Conservation (phyloP, 108 stramenopile genomes). For the Mediolabrus comicus region DNA sequence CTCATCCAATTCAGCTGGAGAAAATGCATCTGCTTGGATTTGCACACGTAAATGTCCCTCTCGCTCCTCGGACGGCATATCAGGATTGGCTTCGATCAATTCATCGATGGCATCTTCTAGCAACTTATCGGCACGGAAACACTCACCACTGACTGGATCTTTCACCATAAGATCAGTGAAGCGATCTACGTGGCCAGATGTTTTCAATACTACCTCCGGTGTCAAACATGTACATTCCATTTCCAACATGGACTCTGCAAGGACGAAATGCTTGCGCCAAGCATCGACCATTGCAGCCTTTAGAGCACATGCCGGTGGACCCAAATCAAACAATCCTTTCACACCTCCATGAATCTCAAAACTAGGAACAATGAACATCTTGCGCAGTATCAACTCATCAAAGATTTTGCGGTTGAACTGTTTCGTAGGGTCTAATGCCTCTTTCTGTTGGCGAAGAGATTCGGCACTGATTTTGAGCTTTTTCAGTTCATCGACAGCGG, state of each 20-base stretch:
- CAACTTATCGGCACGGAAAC: constrained; percentile 97
- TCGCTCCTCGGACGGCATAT: constrained; percentile 74
- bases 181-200: constrained; percentile 98
- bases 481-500: constrained; percentile 76
- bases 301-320: constrained; percentile 96
- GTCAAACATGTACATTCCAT: constrained; percentile 99
- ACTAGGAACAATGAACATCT: constrained; percentile 98
- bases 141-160: constrained; percentile 86
- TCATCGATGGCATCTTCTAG: constrained; percentile 98
- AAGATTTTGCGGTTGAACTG: constrained; percentile 88
- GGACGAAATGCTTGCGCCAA: constrained; percentile 98
- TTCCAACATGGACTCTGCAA: constrained; percentile 97
- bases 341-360: constrained; percentile 99
- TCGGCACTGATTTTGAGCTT: constrained; percentile 71
- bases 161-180: constrained; percentile 99
- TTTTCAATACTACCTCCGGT: constrained; percentile 94
- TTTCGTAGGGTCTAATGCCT: constrained; percentile 42
- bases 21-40: constrained; percentile 97
- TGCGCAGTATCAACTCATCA: constrained; percentile 94
- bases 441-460: constrained; percentile 56
- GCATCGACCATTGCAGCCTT: constrained; percentile 96
- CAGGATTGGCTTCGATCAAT: constrained; percentile 84
- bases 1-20: constrained; percentile 91
- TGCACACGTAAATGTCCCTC: constrained; percentile 92
- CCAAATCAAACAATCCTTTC: constrained; percentile 97